phyloP scores from a whole-genome alignment of 805 yeast genomes.

The Suhomyces faveliae region DNA sequence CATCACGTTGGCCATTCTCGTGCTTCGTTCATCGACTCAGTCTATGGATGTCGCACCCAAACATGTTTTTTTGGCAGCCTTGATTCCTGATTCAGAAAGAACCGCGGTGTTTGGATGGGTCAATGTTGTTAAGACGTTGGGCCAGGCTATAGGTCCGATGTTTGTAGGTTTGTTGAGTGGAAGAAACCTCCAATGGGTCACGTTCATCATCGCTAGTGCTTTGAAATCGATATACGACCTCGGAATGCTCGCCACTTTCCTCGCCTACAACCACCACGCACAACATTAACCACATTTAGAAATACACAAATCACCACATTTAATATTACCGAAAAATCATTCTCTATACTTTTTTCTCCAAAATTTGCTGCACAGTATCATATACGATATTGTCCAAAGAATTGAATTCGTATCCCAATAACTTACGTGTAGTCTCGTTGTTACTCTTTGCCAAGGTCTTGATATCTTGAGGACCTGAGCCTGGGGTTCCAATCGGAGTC shows the following conservation, averaged over 20 bases:
- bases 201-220: slow-evolving; percentile 42
- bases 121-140: slow-evolving; percentile 43
- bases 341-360: neutral
- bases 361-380: slow-evolving; percentile 25
- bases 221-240: slow-evolving; percentile 41
- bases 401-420: slow-evolving; percentile 23
- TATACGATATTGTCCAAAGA: slow-evolving; percentile 23
- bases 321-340: no score
- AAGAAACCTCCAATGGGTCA: slow-evolving; percentile 37
- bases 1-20: slow-evolving; percentile 29
- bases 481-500: slow-evolving; percentile 31
- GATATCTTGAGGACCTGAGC: slow-evolving; percentile 28
- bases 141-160: slow-evolving; percentile 43
- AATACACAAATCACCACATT: no score
- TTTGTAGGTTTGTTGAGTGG: slow-evolving; percentile 41
- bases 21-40: slow-evolving; percentile 40
- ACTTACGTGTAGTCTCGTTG: slow-evolving; percentile 10
- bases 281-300: neutral
- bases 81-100: slow-evolving; percentile 38
- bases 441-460: slow-evolving; percentile 22
- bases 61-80: slow-evolving; percentile 44
- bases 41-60: slow-evolving; percentile 51
- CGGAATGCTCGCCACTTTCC: slow-evolving; percentile 34
- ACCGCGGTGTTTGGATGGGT: slow-evolving; percentile 46
- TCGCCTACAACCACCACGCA: slow-evolving; percentile 24